Base-by-base conservation (phyloP, 805 yeast species). In the Kuraishia piskuri region DNA sequence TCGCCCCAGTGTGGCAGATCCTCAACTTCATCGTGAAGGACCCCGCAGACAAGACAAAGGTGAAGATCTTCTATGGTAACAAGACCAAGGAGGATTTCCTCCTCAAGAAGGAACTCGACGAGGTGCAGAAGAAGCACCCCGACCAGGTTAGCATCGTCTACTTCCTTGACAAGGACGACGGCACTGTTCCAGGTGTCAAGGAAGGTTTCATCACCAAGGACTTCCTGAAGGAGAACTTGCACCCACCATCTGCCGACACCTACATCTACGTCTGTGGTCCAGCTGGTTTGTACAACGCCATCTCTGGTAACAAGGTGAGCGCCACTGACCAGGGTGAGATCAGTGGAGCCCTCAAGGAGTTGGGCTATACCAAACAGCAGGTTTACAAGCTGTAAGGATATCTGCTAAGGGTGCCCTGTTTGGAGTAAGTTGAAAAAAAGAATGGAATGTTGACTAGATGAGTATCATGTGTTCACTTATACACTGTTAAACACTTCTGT, bases 311-410 rank as follows among this genome's bases (percentile, higher is more conserved):
- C 62, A 92, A 92, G 80, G 77, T 73, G 49, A 83, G 94, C 51
- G 95, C 96, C 61, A 63, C 84, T 53, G 97, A 91, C 67, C 99
- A 94, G 78, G 99, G 99, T 72, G 96, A 88, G 72, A 80, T 94
- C 54, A 75, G 84, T 25, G 99, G 99, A 66, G 82, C 84, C 51
- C 82, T 94, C 67, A 82, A 82, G 63, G 97, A 92, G 49, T 79
- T 94, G 60, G 97, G 97, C 52, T 91, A 78, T 83, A 73, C 80
- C 69, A 86, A 87, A 74, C 90, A 86, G 55, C 83, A 88, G 64
- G 98, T 94, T 53, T 92, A 81, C 76, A 94, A 94, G 75, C 91
- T 88, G 67, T 91, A 80, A 23, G 25, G 9, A n/a, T 9, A 44
- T 9, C 12, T 44, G 20, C 46, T 8, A 22, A 8, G 40, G 25